These are phyloP conservation scores for Ceratobasidium sp. DNA, from an alignment of 1,284 basidiomycete genomes.

Conservation along the genomic window DNA sequence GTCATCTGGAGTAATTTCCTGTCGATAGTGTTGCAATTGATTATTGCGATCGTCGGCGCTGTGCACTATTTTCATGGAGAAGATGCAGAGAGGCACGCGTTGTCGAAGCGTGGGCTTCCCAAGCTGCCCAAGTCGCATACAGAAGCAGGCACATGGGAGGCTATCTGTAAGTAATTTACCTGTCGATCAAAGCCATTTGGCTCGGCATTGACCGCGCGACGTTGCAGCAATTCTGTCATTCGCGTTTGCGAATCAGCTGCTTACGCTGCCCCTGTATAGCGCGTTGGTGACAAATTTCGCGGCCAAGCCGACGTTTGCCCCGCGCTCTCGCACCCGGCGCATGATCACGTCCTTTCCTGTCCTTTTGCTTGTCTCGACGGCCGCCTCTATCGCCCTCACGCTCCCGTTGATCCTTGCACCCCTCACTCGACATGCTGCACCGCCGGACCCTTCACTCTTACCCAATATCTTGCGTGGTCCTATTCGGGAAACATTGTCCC, in stretches of 20 bases:
- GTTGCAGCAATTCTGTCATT: constrained; percentile 35
- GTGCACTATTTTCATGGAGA: constrained; percentile 38
- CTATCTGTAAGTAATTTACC: constrained; percentile 35
- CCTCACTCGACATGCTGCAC: constrained; percentile 34
- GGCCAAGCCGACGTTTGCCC: constrained; percentile 42
- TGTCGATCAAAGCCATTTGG: not conserved
- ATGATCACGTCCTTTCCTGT: constrained; percentile 37
- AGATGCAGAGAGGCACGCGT: constrained; percentile 17
- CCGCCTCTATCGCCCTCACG: constrained; percentile 31
- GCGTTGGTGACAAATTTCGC: constrained; percentile 40
- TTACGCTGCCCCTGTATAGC: constrained; percentile 33
- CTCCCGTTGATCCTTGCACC: constrained; percentile 39
- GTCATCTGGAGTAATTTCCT: constrained; percentile 42
- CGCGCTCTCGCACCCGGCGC: constrained; percentile 33
- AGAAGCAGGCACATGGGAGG: constrained; percentile 44
- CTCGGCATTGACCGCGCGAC: constrained; percentile 8
- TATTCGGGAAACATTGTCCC: constrained; percentile 29
- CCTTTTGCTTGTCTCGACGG: constrained; percentile 27
- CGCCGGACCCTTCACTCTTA: constrained; percentile 5
- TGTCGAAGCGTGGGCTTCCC: constrained; percentile 17
- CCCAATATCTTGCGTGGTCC: constrained; percentile 12
- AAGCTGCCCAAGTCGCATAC: constrained; percentile 37
- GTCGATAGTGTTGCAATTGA: constrained; percentile 31
- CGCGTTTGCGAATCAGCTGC: constrained; percentile 39
- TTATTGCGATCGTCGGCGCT: constrained; percentile 38